Evolutionary conservation across 257 asterid species (phyloP), one percentile per base, ranked within the genome.

Genomic region (Coffea canephora): DNA sequence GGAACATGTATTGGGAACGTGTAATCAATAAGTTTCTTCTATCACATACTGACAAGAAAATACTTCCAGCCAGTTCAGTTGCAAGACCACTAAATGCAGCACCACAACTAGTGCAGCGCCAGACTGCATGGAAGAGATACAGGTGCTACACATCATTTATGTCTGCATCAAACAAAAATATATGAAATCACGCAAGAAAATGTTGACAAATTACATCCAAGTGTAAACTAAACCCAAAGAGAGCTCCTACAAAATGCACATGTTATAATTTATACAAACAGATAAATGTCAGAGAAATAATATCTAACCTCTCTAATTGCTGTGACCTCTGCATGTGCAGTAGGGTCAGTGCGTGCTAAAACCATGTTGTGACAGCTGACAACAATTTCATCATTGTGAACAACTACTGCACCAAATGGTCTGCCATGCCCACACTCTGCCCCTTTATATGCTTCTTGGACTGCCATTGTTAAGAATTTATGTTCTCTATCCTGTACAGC

Each of bases 321-420:
- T 8, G 98, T 96, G 83, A 96, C 99, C 88, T 96, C 99, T 46
- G 99, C 98, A 90, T 96, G 99, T 71, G 99, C 99, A 65, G 98
- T 92, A 83, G 98, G 99, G 87, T 96, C 99, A 34, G 95, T 90
- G 71, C 89, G 81, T 74, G 86, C 85, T 73, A 88, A 84, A 59
- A 96, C 99, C 93, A 96, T 81, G 88, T 96, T 96, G 85, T 94
- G 99, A 85, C 98, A 92, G 85, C 99, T 91, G 78, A 90, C 98
- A 82, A 96, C 88, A 49, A 96, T 90, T 85, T 92, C 99, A 78
- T 89, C 94, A 70, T 96, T 84, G 77, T 79, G 78, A 81, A 96
- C 99, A 71, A 96, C 92, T 74, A 96, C 98, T 61, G 99, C 99
- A 79, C 99, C 99, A 84, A 96, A 96, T 80, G 99, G 98, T 69